A percentile compares a stretch with the other conserved stretches of the same genome.
phyloP scores from a whole-genome alignment of 2,329 filamentous ascomycete species.

The Diplodia intermedia region DNA sequence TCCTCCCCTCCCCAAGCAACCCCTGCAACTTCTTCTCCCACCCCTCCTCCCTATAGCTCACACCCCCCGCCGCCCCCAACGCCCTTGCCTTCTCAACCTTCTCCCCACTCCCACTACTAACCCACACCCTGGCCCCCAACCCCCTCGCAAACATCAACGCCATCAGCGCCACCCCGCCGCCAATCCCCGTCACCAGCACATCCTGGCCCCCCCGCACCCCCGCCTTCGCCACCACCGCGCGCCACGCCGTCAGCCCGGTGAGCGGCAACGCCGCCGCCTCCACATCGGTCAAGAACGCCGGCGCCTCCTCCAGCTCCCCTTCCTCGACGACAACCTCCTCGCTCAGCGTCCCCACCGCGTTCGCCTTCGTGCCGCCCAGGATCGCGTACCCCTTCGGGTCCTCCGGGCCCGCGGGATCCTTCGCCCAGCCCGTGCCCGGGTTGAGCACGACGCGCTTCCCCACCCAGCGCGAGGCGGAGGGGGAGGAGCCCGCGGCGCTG shows the following conservation, averaged over 20 bases:
- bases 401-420: constrained; percentile 76
- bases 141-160: constrained; percentile 78
- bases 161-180: constrained; percentile 87
- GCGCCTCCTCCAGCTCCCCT: constrained; percentile 76
- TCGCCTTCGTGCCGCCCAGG: constrained; percentile 71
- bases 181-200: constrained; percentile 87
- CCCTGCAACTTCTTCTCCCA: constrained; percentile 80
- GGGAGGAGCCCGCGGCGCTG: constrained; percentile 64
- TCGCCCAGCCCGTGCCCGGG: constrained; percentile 79
- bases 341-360: constrained; percentile 72
- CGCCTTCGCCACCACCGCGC: constrained; percentile 82
- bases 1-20: constrained; percentile 65
- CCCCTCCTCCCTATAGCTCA: constrained; percentile 75
- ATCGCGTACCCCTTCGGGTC: constrained; percentile 64
- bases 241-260: constrained; percentile 86
- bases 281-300: constrained; percentile 71
- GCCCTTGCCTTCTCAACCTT: constrained; percentile 76
- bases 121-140: constrained; percentile 69
- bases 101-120: constrained; percentile 74
- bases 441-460: constrained; percentile 77
- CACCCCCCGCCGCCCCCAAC: constrained; percentile 81
- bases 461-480: constrained; percentile 62
- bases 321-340: constrained; percentile 75
- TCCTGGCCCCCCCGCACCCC: constrained; percentile 68
- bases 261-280: constrained; percentile 87